Evolutionary conservation across 257 asterid species (phyloP).

Genomic region (Mitragyna speciosa): DNA sequence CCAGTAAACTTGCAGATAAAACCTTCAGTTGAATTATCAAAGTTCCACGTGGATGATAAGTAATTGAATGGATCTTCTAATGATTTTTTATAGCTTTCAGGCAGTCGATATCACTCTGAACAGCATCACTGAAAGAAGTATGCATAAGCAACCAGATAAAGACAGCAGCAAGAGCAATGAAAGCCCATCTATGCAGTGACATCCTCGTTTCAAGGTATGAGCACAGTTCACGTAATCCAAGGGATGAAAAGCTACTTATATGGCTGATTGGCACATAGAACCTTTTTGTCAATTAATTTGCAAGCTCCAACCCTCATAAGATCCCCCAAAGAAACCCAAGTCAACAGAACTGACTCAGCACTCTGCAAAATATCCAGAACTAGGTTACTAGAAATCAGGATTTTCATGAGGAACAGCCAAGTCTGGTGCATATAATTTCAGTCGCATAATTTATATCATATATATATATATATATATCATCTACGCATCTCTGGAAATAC

Average conservation of each 20-base stretch:
- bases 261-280: slow-evolving; percentile 6
- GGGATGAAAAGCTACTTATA: slow-evolving; percentile 6
- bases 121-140: slow-evolving; percentile 30
- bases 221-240: slow-evolving; percentile 19
- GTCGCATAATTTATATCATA: not conserved
- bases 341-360: slow-evolving; percentile 13
- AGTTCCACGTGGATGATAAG: slow-evolving; percentile 57
- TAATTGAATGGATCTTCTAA: slow-evolving; percentile 53
- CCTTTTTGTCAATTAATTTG: slow-evolving; percentile 10
- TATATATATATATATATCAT: not conserved
- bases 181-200: slow-evolving; percentile 28
- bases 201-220: slow-evolving; percentile 22
- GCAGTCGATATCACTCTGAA: slow-evolving; percentile 61
- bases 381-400: not conserved
- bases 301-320: slow-evolving; percentile 19
- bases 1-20: slow-evolving; percentile 67
- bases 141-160: slow-evolving; percentile 42
- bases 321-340: slow-evolving; percentile 17
- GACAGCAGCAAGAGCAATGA: slow-evolving; percentile 28
- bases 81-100: slow-evolving; percentile 44
- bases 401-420: not conserved
- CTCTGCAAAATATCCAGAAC: not conserved
- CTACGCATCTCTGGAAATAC: not conserved
- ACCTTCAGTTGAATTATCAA: slow-evolving; percentile 52
- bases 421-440: not conserved